These are phyloP conservation scores for Linum tenue DNA, from an alignment of 345 rosid genomes.

Conservation along the genomic window DNA sequence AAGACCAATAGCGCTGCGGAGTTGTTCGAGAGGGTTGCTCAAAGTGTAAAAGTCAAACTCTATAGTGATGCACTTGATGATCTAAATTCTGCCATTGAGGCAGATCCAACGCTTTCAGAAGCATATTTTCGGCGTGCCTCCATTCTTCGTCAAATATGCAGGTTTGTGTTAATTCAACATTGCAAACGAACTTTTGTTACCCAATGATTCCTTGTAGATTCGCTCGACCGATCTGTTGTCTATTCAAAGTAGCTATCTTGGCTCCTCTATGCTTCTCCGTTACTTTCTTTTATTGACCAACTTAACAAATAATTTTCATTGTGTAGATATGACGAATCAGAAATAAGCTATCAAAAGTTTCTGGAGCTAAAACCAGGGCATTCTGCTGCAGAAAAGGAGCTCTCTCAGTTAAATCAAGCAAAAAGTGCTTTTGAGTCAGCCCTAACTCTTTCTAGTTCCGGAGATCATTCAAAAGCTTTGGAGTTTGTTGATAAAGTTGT, in stretches of 20 bases:
- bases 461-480: slow-evolving; percentile 57
- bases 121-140: slow-evolving; percentile 73
- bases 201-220: neutral
- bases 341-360: slow-evolving; percentile 51
- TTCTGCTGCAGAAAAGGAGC: slow-evolving; percentile 74
- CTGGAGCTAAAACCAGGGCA: slow-evolving; percentile 67
- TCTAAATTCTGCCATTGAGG: slow-evolving; percentile 87
- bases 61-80: slow-evolving; percentile 85
- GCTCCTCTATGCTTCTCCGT: neutral
- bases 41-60: slow-evolving; percentile 65
- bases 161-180: slow-evolving; percentile 30
- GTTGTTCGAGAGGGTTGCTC: slow-evolving; percentile 68
- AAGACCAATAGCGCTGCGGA: slow-evolving; percentile 53
- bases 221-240: too few species aligned
- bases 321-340: slow-evolving; percentile 86
- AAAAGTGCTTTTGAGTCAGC: slow-evolving; percentile 75
- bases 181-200: neutral
- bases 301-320: slow-evolving; percentile 14
- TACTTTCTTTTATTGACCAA: neutral
- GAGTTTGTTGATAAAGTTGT: slow-evolving; percentile 87
- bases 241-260: too few species aligned
- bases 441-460: slow-evolving; percentile 49
- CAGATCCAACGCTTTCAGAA: slow-evolving; percentile 80
- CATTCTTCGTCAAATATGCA: slow-evolving; percentile 82
- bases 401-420: slow-evolving; percentile 84